These are phyloP conservation scores for Coniosporium tulheliwenetii DNA, from an alignment of 2,329 filamentous ascomycete genomes.

Conservation along the genomic window DNA sequence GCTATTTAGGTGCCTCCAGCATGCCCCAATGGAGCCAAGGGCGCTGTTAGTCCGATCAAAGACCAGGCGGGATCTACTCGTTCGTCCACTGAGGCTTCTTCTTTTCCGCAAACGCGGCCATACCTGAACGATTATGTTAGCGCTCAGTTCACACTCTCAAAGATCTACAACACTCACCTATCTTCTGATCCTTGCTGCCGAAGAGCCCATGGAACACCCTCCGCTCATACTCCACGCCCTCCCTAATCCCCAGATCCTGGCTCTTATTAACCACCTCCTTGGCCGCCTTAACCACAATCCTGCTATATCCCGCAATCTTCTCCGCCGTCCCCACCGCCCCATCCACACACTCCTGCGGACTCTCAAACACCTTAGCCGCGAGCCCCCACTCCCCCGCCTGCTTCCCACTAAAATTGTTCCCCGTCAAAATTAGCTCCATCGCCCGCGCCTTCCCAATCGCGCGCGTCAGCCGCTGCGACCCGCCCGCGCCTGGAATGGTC, in stretches of 20 bases:
- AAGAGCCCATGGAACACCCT: conserved; percentile 87
- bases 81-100: conserved; percentile 82
- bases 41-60: too few relatives aligned
- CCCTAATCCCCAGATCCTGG: conserved; percentile 72
- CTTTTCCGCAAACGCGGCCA: conserved; percentile 94
- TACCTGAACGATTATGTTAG: conserved; percentile 25
- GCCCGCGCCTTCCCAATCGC: conserved; percentile 55
- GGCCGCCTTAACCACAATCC: conserved; percentile 71
- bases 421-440: conserved; percentile 80
- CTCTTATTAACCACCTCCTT: conserved; percentile 99
- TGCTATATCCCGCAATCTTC: conserved; percentile 75
- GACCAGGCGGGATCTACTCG: conserved; percentile 33
- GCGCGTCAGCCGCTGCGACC: conserved; percentile 72
- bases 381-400: conserved; percentile 86
- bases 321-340: conserved; percentile 70
- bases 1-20: too few relatives aligned
- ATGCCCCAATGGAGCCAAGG: too few relatives aligned
- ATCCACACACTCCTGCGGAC: conserved; percentile 67
- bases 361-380: conserved; percentile 66
- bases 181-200: conserved; percentile 91
- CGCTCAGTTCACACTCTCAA: background rate
- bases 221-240: conserved; percentile 90
- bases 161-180: conserved; percentile 38
- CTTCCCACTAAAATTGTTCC: conserved; percentile 65
- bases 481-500: conserved; percentile 80